Percentiles rank a stretch among this genome's conserved stretches.
These are phyloP conservation scores for Ramalina peruviana DNA, from an alignment of 495 filamentous ascomycete genomes.

Conservation along the genomic window DNA sequence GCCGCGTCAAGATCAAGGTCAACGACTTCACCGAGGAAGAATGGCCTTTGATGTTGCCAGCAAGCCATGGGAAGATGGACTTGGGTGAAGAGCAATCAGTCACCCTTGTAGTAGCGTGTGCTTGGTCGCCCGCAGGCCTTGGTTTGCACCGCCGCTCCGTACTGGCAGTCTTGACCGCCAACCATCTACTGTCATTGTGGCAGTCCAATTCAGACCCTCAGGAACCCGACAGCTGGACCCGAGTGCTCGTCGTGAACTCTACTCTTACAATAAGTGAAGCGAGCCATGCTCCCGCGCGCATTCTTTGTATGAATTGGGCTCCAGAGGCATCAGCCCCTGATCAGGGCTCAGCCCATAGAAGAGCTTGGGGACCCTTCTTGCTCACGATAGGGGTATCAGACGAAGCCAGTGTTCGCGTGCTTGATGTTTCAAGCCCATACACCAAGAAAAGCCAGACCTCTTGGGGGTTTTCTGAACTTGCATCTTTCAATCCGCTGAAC, in stretches of 20 bases:
- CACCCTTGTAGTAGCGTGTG: constrained; percentile 35
- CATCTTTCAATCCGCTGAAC: too few relatives aligned
- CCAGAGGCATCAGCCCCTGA: constrained; percentile 1
- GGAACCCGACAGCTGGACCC: constrained; percentile 26
- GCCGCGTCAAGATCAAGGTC: constrained; percentile 25
- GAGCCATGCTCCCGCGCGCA: not conserved
- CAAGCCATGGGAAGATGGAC: constrained; percentile 37
- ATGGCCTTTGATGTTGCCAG: constrained; percentile 33
- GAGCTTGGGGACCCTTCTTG: not conserved
- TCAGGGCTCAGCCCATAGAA: not conserved
- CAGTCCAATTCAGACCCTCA: constrained; percentile 19
- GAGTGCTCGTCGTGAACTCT: constrained; percentile 31
- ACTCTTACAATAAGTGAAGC: constrained; percentile 9
- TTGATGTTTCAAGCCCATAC: not conserved
- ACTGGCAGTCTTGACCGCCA: constrained; percentile 46
- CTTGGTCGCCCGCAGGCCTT: constrained; percentile 49
- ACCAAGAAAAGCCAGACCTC: not conserved
- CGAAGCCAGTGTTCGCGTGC: not conserved
- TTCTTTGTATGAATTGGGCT: not conserved
- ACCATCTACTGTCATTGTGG: constrained; percentile 36
- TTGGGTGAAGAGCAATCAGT: constrained; percentile 49
- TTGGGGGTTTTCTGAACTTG: too few relatives aligned
- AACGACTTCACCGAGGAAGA: constrained; percentile 41
- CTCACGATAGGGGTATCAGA: not conserved
- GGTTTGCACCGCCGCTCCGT: constrained; percentile 42